phyloP scores from a whole-genome alignment of 345 rosid genomes.

The Lepidium aucheri region DNA sequence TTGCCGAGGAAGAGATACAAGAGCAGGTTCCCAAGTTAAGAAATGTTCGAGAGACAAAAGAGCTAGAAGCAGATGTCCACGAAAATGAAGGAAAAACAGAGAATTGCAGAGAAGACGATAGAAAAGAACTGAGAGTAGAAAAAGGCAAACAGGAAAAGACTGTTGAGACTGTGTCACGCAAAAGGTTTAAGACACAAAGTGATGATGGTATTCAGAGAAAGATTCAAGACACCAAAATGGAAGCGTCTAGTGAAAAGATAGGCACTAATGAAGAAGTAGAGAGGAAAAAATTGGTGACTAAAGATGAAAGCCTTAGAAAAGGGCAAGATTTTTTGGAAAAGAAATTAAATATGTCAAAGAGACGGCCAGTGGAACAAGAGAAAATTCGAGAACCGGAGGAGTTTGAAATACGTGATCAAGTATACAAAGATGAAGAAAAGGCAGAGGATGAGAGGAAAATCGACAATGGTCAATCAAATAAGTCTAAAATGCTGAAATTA shows the following conservation, averaged over 20 bases:
- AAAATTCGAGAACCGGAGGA: not conserved
- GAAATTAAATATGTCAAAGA: not conserved
- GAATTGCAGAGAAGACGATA: not conserved
- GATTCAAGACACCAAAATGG: too few species aligned
- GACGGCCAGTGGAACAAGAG: not conserved
- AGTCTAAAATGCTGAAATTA: not conserved
- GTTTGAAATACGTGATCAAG: not conserved
- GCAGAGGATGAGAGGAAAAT: not conserved
- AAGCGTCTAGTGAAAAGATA: too few species aligned
- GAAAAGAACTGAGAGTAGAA: not conserved
- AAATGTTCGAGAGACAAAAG: not conserved
- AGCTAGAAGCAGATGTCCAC: not conserved
- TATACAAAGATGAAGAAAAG: not conserved
- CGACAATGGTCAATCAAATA: not conserved
- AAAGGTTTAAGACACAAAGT: not conserved
- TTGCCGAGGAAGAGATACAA: not conserved
- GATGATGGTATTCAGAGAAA: too few species aligned
- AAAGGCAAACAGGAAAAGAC: not conserved
- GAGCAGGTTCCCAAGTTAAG: not conserved
- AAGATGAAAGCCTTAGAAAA: not conserved
- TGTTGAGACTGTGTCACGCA: not conserved
- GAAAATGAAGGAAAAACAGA: constrained; percentile 1
- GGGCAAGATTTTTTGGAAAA: not conserved
- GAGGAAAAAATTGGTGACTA: too few species aligned
- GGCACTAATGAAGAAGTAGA: too few species aligned